Conservation (phyloP, 2,329 filamentous ascomycete species). For the Fusarium sp. region DNA sequence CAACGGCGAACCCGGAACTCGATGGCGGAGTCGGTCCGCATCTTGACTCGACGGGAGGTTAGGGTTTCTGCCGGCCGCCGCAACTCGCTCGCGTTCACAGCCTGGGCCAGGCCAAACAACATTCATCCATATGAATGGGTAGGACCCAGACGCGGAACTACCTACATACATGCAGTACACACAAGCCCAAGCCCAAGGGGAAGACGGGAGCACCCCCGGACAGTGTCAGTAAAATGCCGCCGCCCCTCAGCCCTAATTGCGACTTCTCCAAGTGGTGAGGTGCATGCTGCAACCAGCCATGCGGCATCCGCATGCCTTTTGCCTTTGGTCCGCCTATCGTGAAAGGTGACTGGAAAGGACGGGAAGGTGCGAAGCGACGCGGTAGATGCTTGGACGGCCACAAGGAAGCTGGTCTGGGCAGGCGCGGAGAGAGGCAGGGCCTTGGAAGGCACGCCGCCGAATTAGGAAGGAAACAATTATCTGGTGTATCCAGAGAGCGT, state of each 20-base stretch:
- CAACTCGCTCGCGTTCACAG: not conserved
- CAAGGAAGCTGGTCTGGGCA: not conserved
- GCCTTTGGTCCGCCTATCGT: conserved; percentile 34
- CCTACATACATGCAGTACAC: not conserved
- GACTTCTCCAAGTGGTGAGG: conserved; percentile 36
- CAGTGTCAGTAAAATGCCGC: conserved; percentile 27
- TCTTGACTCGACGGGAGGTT: conserved; percentile 16
- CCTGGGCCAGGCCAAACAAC: not conserved
- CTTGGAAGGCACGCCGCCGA: conserved; percentile 18
- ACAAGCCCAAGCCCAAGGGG: conserved; percentile 20
- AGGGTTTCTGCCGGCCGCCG: conserved; percentile 14
- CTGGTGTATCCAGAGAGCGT: conserved; percentile 16
- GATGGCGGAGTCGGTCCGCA: conserved; percentile 24
- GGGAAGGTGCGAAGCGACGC: conserved; percentile 28
- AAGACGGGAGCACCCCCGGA: not conserved
- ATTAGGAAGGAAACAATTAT: conserved; percentile 32
- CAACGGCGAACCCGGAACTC: conserved; percentile 18
- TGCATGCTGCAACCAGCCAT: conserved; percentile 40
- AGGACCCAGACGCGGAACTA: not conserved
- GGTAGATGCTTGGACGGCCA: conserved; percentile 4
- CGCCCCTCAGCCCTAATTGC: conserved; percentile 36
- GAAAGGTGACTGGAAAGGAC: conserved; percentile 35
- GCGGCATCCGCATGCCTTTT: conserved; percentile 33
- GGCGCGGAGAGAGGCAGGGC: not conserved
- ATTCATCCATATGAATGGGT: not conserved